A percentile compares a stretch with the other conserved stretches of the same genome.
Conservation (phyloP, 2,329 filamentous ascomycete species). For the Nigrograna mackinnonii region DNA sequence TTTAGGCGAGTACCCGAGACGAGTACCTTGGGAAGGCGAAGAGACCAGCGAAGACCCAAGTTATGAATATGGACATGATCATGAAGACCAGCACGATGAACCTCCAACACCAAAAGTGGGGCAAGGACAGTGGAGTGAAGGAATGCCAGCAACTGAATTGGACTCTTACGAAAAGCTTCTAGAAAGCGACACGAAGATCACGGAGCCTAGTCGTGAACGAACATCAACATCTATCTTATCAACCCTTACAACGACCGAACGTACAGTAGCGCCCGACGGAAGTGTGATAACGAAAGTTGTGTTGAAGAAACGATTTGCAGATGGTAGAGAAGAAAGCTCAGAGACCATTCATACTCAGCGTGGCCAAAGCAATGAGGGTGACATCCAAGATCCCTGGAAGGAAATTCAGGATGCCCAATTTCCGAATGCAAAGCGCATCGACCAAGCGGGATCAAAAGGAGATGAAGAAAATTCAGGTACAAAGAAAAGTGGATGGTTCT, state of each 20-base stretch:
- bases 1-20: conserved; percentile 13
- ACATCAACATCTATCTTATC: conserved; percentile 56
- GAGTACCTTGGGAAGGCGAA: conserved; percentile 17
- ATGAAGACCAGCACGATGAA: conserved; percentile 39
- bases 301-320: conserved; percentile 61
- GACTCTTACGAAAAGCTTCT: conserved; percentile 58
- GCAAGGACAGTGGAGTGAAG: conserved; percentile 9
- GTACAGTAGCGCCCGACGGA: conserved; percentile 59
- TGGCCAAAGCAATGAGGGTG: conserved; percentile 20
- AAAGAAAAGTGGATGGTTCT: conserved; percentile 34
- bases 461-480: conserved; percentile 4
- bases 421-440: neutral
- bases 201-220: neutral
- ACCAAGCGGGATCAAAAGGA: conserved; percentile 1
- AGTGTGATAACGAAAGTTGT: conserved; percentile 61
- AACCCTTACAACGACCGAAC: conserved; percentile 61
- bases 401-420: conserved; percentile 12
- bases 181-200: neutral
- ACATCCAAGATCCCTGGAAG: conserved; percentile 14
- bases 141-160: conserved; percentile 48
- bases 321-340: conserved; percentile 63
- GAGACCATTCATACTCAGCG: conserved; percentile 55
- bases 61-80: conserved; percentile 36
- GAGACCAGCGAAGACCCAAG: conserved; percentile 29
- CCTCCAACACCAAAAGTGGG: conserved; percentile 27